A percentile compares a stretch with the other conserved stretches of the same genome.
Evolutionary conservation across 75 land plant genomes (phyloP).

Genomic region (Selaginella moellendorffii): DNA sequence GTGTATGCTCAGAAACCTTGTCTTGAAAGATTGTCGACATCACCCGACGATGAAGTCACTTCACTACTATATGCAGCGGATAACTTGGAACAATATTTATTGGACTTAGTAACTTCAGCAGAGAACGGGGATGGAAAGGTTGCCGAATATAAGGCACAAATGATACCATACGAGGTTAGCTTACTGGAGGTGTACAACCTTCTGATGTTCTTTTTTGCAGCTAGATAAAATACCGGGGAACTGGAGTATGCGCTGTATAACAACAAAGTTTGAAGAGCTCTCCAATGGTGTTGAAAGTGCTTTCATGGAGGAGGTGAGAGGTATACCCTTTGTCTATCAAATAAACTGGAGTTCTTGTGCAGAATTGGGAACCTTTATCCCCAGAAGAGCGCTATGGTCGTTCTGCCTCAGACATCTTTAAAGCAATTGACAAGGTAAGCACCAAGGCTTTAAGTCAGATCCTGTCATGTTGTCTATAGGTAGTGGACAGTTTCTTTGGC

Average conservation of each 20-base stretch:
- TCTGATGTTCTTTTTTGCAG: too few relatives aligned
- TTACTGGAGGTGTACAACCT: background rate
- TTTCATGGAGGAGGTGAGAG: conserved; percentile 57
- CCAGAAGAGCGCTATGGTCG: conserved; percentile 79
- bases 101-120: conserved; percentile 25
- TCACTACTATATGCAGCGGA: conserved; percentile 86
- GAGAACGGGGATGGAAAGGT: conserved; percentile 36
- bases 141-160: conserved; percentile 32
- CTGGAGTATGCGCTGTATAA: conserved; percentile 73
- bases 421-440: conserved; percentile 83
- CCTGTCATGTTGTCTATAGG: conserved; percentile 29
- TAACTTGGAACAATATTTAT: conserved; percentile 57
- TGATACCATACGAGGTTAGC: conserved; percentile 50
- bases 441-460: background rate
- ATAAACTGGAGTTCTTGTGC: background rate
- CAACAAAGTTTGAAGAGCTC: conserved; percentile 57
- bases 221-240: conserved; percentile 20
- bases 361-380: conserved; percentile 80
- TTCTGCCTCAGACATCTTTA: conserved; percentile 84
- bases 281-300: conserved; percentile 66
- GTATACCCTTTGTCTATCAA: background rate
- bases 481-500: conserved; percentile 79
- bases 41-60: conserved; percentile 73
- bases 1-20: conserved; percentile 61
- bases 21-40: conserved; percentile 63